Percentiles rank a stretch among this genome's conserved stretches.
These are phyloP conservation scores for Botrytis tulipae DNA, from an alignment of 2,329 filamentous ascomycete genomes.

Conservation along the genomic window DNA sequence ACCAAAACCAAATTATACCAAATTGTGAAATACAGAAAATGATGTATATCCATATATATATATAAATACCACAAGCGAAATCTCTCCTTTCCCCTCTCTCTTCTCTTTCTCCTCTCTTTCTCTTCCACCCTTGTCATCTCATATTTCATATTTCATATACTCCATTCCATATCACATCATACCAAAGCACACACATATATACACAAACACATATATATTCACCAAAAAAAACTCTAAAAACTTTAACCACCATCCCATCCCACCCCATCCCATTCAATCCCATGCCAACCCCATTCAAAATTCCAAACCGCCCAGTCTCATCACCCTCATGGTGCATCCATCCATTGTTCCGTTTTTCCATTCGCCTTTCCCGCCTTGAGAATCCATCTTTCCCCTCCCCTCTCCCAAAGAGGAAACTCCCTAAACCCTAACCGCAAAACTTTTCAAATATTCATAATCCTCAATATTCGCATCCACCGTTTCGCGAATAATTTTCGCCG, in stretches of 20 bases:
- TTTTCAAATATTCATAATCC: constrained; percentile 80
- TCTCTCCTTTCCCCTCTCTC: too few relatives aligned
- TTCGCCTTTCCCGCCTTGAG: too few relatives aligned
- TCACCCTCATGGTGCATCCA: too few relatives aligned
- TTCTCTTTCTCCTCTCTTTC: fast-evolving
- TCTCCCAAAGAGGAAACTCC: too few relatives aligned
- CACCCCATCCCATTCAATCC: neutral
- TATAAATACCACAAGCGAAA: neutral
- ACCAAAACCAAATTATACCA: too few relatives aligned
- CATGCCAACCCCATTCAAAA: too few relatives aligned
- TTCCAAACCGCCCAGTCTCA: too few relatives aligned
- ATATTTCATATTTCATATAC: neutral
- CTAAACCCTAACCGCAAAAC: constrained; percentile 65
- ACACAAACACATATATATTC: neutral
- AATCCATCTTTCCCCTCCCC: too few relatives aligned
- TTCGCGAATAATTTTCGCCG: constrained; percentile 65
- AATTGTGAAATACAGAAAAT: neutral
- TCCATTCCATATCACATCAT: neutral
- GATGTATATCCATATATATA: neutral
- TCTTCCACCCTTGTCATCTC: too few relatives aligned
- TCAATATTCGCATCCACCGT: constrained; percentile 69
- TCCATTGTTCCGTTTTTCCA: too few relatives aligned
- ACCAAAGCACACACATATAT: neutral
- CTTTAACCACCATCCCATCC: neutral
- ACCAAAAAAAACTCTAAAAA: neutral